A percentile compares a stretch with the other conserved stretches of the same genome.
Evolutionary conservation across 371 early-diverging fungal genomes (phyloP).

Genomic region (Apophysomyces trapeziformis): DNA sequence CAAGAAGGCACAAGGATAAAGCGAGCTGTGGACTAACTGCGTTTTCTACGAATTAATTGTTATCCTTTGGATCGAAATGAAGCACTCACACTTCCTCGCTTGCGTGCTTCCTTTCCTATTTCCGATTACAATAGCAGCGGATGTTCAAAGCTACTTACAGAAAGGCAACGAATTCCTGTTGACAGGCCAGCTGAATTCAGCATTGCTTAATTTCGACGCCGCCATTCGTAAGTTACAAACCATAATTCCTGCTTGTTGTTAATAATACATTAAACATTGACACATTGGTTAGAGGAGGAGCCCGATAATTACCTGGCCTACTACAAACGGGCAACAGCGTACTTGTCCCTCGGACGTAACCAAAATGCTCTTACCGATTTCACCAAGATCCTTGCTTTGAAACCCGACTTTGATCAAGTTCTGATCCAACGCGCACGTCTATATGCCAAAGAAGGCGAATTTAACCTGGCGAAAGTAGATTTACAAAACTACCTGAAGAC

Average conservation of each 20-base stretch:
- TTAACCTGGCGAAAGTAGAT: slow-evolving; percentile 63
- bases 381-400: slow-evolving; percentile 70
- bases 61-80: neutral
- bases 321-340: slow-evolving; percentile 88
- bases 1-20: neutral
- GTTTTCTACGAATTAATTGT: neutral
- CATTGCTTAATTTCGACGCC: slow-evolving; percentile 69
- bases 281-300: slow-evolving; percentile 55
- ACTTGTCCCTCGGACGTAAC: slow-evolving; percentile 75
- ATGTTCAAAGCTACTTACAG: slow-evolving; percentile 61
- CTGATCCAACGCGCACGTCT: slow-evolving; percentile 81
- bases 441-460: slow-evolving; percentile 72
- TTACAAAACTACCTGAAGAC: slow-evolving; percentile 41
- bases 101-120: slow-evolving; percentile 37
- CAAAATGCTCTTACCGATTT: slow-evolving; percentile 81
- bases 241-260: neutral
- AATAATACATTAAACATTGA: neutral
- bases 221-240: slow-evolving; percentile 63
- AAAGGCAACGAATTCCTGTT: slow-evolving; percentile 66
- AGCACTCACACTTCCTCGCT: slow-evolving; percentile 30
- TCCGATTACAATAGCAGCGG: slow-evolving; percentile 32
- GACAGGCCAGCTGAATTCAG: slow-evolving; percentile 65
- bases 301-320: slow-evolving; percentile 81
- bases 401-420: slow-evolving; percentile 85
- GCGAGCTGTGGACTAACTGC: too few relatives aligned